phyloP scores from a whole-genome alignment of 805 yeast species.

The Saturnispora ahearnii region DNA sequence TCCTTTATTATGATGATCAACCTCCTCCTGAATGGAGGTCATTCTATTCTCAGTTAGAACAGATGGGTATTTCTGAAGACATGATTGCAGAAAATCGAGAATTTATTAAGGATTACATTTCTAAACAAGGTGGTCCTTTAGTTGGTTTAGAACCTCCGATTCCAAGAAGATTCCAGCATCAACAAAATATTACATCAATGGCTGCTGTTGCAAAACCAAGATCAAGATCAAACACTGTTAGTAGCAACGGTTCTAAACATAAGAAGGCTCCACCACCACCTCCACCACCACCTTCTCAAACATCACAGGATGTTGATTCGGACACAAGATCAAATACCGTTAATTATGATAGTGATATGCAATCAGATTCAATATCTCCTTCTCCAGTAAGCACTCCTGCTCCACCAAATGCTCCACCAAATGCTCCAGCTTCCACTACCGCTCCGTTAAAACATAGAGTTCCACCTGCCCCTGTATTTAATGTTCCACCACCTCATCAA shows the following conservation, averaged over 20 bases:
- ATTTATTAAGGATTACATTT: constrained; percentile 70
- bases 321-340: constrained; percentile 2
- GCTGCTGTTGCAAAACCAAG: constrained; percentile 3
- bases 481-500: constrained; percentile 12
- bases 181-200: constrained; percentile 8
- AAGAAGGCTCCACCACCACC: constrained; percentile 34
- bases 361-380: background rate
- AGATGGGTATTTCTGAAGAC: constrained; percentile 76
- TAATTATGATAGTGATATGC: constrained; percentile 1
- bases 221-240: constrained; percentile 11
- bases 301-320: background rate
- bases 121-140: constrained; percentile 67
- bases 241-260: constrained; percentile 8
- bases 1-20: constrained; percentile 61
- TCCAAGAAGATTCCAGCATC: constrained; percentile 48
- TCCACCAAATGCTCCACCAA: constrained; percentile 23
- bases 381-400: constrained; percentile 25
- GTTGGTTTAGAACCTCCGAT: constrained; percentile 80
- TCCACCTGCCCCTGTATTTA: constrained; percentile 15
- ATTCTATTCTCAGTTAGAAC: constrained; percentile 60
- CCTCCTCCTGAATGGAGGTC: constrained; percentile 85
- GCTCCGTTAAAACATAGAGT: constrained; percentile 11
- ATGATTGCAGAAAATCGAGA: constrained; percentile 83
- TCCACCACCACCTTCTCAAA: constrained; percentile 23
- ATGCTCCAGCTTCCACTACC: constrained; percentile 10